A percentile compares a stretch with the other conserved stretches of the same genome.
Conservation (phyloP, 805 yeast species). For the Candida sphagnicola region DNA sequence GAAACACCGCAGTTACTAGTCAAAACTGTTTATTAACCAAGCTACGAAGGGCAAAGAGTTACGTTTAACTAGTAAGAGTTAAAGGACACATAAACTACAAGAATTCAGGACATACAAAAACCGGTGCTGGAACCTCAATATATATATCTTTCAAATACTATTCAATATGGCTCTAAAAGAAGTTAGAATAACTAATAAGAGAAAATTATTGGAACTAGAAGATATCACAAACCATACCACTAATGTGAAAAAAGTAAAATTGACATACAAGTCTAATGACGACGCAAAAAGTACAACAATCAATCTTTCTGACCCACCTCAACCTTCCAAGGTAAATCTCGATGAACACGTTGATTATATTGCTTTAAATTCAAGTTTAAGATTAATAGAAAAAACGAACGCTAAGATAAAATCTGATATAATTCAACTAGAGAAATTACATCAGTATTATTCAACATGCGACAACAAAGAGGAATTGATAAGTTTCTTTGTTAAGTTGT, state of each 20-base stretch:
- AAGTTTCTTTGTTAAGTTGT: slow-evolving; percentile 29
- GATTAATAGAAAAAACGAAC: slow-evolving; percentile 22
- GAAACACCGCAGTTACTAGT: too few relatives aligned
- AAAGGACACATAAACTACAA: too few relatives aligned
- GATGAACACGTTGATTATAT: slow-evolving; percentile 31
- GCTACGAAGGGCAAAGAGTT: too few relatives aligned
- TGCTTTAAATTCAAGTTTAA: slow-evolving; percentile 28
- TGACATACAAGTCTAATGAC: background rate
- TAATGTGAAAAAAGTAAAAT: slow-evolving; percentile 8
- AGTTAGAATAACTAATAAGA: slow-evolving; percentile 19
- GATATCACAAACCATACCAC: slow-evolving; percentile 29
- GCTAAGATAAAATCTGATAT: slow-evolving; percentile 26
- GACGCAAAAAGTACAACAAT: background rate
- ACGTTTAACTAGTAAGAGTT: too few relatives aligned
- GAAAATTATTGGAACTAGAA: slow-evolving; percentile 32
- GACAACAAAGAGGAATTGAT: slow-evolving; percentile 21
- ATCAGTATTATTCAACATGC: slow-evolving; percentile 10
- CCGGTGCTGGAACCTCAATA: too few relatives aligned
- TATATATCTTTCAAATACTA: too few relatives aligned
- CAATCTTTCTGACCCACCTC: background rate
- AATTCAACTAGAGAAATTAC: slow-evolving; percentile 23
- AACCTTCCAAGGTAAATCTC: background rate
- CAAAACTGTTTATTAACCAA: too few relatives aligned
- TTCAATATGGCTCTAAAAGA: slow-evolving; percentile 31
- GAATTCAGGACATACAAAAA: too few relatives aligned